Evolutionary conservation across 1,284 basidiomycete species (phyloP), one percentile per base, ranked within the genome.

Genomic region (Ustilago shanxiensis): DNA sequence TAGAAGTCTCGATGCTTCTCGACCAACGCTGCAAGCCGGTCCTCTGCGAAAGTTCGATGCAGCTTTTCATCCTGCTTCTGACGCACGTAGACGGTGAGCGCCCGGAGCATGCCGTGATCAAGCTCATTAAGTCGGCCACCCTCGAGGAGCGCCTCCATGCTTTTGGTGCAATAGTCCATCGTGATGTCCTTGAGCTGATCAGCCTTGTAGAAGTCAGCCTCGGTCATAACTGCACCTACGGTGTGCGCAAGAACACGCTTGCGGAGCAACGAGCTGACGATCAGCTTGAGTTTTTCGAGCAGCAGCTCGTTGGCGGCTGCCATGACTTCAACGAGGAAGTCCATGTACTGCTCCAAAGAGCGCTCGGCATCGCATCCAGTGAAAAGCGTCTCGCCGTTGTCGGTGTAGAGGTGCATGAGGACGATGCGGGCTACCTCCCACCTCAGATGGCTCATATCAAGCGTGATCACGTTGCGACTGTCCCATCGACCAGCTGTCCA

Each of bases 111-210:
- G 33, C 90, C 88, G 24, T 88, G 85, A 3, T 92, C 89, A 53
- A 98, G 89, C 55, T 88, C 87, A 76, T 93, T 93, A 24, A 99
- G 89, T 79, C 95, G 90, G 5, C 90, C 90, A 31, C 89, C 89
- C 84, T 98, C 95, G 24, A 99, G 89, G 60, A 98, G 89, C 0
- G 92, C 91, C 86, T 99, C 97, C 88, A 98, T 89, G 83, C 94
- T 95, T 66, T 90, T 90, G 2, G 90, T 88, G 78, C 95, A 92
- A 86, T 95, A 98, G 47, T 90, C 90, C 85, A 95, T 93, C 18
- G 95, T 88, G 54, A 91, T 90, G 24, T 90, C 88, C 31, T 91
- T 90, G 60, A 99, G 90, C 5, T 90, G 89, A 18, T 87, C 85
- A 1, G 92, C 93, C 79, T 95, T 89, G 87, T 92, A 93, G 84